Base-by-base conservation (phyloP, 2,329 filamentous ascomycete species). In the Hirsutella minnesotensis region DNA sequence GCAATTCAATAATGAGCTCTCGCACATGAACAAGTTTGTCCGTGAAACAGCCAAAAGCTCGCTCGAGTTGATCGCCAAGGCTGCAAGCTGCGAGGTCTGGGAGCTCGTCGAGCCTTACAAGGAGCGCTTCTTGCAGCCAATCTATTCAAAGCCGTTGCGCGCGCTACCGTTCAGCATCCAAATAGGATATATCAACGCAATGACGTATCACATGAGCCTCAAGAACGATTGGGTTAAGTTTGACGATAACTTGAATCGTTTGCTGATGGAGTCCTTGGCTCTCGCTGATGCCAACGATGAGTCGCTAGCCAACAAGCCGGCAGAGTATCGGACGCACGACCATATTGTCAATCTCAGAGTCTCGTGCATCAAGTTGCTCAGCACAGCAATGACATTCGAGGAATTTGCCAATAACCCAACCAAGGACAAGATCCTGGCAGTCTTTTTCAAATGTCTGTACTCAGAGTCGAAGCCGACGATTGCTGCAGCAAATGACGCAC, bases 371-470 rank as follows among this genome's bases (percentile, higher is more conserved):
- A 87, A 83, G 47, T 80, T 98, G 33, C 68, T 99, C 31, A 95
- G 88, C 40, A 94, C 87, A 46, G 92, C 92, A 0, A 95, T 96
- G 76, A 77, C 81, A 36, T 92, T 95, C 57, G 85, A 90, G 5
- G 90, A 95, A 29, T 96, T 95, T 58, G 82, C 82, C 46, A 87
- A 86, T 42, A 80, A 77, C 1, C 56, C 75, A 1, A 81, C 77
- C 0, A 69, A 81, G 41, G 73, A 68, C 2, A 79, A 78, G 56
- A 94, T 96, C 39, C 89, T 98, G 16, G 81, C 86, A 0, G 88
- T 96, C 1, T 98, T 98, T 66, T 99, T 99, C 74, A 96, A 95
- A 57, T 94, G 86, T 31, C 70, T 98, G 1, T 98, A 98, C 61
- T 90, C 87, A 0, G 88, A 94, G 56, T 94, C 89, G 3, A 81